phyloP scores from a whole-genome alignment of 2,329 filamentous ascomycete species.

The Diaporthe batatas region DNA sequence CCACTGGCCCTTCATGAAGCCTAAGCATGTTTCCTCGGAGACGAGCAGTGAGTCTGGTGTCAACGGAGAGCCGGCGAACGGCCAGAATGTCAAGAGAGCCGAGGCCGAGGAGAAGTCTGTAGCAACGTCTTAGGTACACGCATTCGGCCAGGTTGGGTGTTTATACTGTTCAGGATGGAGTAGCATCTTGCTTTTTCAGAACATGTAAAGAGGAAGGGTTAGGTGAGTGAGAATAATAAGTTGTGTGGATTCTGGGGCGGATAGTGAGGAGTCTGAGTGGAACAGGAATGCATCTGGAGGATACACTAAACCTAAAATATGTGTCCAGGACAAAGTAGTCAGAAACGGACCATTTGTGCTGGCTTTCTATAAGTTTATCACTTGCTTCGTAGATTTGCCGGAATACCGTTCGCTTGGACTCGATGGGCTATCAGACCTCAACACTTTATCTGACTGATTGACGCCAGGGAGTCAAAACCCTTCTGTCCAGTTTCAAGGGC shows the following conservation, averaged over 20 bases:
- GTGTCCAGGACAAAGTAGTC: no score
- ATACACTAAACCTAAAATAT: not conserved
- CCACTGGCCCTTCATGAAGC: conserved; percentile 38
- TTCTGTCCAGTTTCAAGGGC: not conserved
- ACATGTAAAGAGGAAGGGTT: not conserved
- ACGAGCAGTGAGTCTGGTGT: conserved; percentile 28
- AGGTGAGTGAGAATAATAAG: not conserved
- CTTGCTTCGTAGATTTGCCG: not conserved
- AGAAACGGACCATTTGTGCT: no score
- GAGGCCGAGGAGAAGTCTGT: conserved; percentile 31
- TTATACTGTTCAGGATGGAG: not conserved
- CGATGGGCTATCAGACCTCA: no score
- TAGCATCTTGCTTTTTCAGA: not conserved
- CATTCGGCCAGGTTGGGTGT: no score
- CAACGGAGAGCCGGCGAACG: not conserved
- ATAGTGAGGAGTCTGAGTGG: no score
- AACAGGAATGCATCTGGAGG: no score
- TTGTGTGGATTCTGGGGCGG: not conserved
- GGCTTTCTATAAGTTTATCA: not conserved
- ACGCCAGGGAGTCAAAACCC: not conserved
- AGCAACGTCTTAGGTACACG: not conserved
- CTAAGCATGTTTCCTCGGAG: conserved; percentile 26
- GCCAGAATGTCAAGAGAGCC: not conserved
- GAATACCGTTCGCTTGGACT: not conserved
- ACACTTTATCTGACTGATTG: not conserved